Conservation (phyloP, 2,329 filamentous ascomycete species). For the Stemphylium vesicarium region DNA sequence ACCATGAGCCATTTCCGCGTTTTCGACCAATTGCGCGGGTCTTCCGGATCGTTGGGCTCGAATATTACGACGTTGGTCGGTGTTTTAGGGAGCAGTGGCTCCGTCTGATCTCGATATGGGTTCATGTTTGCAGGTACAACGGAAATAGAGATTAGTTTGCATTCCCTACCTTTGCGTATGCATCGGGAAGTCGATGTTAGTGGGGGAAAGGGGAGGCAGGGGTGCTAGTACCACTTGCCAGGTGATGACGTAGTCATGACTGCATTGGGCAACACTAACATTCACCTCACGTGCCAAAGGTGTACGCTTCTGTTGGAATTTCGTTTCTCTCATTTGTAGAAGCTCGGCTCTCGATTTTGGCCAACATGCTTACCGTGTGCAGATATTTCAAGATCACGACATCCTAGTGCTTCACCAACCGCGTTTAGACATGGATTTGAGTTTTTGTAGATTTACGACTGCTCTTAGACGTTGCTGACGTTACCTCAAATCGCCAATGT, state of each 20-base stretch:
- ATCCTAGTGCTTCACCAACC: too few relatives aligned
- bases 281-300: background rate
- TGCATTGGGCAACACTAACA: background rate
- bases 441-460: too few relatives aligned
- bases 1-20: constrained; percentile 47
- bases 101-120: constrained; percentile 3
- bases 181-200: background rate
- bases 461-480: too few relatives aligned
- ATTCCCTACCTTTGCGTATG: background rate
- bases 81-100: constrained; percentile 14
- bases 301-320: background rate
- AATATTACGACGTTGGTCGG: constrained; percentile 23
- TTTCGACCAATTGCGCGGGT: constrained; percentile 45
- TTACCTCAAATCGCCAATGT: too few relatives aligned
- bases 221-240: background rate
- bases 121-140: constrained; percentile 1
- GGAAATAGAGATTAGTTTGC: background rate
- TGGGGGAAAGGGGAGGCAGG: background rate
- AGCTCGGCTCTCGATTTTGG: too few relatives aligned
- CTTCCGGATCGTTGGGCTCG: constrained; percentile 29
- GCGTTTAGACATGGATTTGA: too few relatives aligned
- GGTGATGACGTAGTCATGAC: background rate
- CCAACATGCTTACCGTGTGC: too few relatives aligned
- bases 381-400: too few relatives aligned
- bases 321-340: too few relatives aligned